phyloP scores from a whole-genome alignment of 2,329 filamentous ascomycete genomes.

The Trichoderma atroviride region DNA sequence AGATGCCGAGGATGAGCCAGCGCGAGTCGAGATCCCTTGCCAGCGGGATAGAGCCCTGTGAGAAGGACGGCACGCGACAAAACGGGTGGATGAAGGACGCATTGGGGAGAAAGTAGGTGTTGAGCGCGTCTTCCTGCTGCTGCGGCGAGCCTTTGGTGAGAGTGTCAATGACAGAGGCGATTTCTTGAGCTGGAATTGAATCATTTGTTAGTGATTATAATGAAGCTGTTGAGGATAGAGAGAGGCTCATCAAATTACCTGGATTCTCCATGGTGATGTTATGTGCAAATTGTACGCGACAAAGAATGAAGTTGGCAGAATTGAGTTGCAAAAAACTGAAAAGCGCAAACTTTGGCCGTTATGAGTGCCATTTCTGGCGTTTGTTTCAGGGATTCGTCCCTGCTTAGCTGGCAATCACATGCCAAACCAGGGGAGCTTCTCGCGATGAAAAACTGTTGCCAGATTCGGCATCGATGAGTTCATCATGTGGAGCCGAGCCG shows the following conservation, averaged over 20 bases:
- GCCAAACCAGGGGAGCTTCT: conserved; percentile 10
- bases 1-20: conserved; percentile 68
- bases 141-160: conserved; percentile 69
- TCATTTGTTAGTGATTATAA: neutral
- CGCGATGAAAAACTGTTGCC: neutral
- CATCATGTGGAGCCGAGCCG: conserved; percentile 23
- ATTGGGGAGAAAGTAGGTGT: conserved; percentile 72
- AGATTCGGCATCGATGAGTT: conserved; percentile 15
- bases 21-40: conserved; percentile 60
- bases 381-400: neutral
- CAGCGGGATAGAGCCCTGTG: conserved; percentile 45
- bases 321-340: neutral
- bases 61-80: conserved; percentile 66
- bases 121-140: conserved; percentile 65
- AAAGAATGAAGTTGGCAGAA: neutral
- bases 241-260: conserved; percentile 36
- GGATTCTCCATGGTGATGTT: conserved; percentile 46
- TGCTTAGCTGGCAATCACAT: conserved; percentile 21
- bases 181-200: conserved; percentile 54
- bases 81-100: conserved; percentile 79
- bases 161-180: conserved; percentile 65
- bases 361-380: neutral
- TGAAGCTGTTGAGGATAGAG: neutral
- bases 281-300: neutral
- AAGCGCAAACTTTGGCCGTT: neutral